These are phyloP conservation scores for Lipomyces starkeyi DNA, from an alignment of 805 yeast genomes.

Conservation along the genomic window DNA sequence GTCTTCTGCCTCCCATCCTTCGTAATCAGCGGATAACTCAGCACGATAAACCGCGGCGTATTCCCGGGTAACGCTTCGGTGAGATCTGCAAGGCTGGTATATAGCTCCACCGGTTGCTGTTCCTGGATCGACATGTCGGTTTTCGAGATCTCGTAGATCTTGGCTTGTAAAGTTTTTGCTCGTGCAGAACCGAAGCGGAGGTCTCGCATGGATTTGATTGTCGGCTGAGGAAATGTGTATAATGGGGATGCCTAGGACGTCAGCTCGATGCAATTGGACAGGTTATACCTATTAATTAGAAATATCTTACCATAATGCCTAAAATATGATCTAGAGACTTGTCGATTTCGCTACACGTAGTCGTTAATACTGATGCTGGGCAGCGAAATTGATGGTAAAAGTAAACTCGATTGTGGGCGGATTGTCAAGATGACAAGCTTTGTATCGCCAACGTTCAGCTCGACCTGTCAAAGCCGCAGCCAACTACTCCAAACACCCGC, in stretches of 20 bases:
- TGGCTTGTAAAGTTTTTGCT: constrained; percentile 27
- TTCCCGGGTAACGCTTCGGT: constrained; percentile 82
- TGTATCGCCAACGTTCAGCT: no score
- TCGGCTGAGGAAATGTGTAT: constrained; percentile 28
- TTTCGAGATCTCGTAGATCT: constrained; percentile 30
- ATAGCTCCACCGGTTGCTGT: constrained; percentile 27
- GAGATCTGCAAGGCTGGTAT: constrained; percentile 60
- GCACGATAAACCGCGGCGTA: constrained; percentile 73
- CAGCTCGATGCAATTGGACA: background rate
- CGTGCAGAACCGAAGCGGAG: constrained; percentile 37
- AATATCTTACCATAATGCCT: background rate
- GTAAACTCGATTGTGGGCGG: no score
- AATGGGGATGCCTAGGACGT: constrained; percentile 20
- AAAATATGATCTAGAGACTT: background rate
- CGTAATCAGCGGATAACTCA: constrained; percentile 74
- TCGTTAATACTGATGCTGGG: no score
- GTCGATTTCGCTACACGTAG: background rate
- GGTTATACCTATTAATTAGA: background rate
- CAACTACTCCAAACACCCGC: no score
- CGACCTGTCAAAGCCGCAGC: background rate
- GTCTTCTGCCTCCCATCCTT: constrained; percentile 74
- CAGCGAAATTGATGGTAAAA: no score
- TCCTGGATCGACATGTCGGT: constrained; percentile 20
- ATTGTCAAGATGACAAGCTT: no score
- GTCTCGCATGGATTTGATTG: constrained; percentile 31